Percentiles rank a stretch among this genome's conserved stretches.
phyloP scores from a whole-genome alignment of 75 land plant genomes.

The Isoetes taiwanensis region DNA sequence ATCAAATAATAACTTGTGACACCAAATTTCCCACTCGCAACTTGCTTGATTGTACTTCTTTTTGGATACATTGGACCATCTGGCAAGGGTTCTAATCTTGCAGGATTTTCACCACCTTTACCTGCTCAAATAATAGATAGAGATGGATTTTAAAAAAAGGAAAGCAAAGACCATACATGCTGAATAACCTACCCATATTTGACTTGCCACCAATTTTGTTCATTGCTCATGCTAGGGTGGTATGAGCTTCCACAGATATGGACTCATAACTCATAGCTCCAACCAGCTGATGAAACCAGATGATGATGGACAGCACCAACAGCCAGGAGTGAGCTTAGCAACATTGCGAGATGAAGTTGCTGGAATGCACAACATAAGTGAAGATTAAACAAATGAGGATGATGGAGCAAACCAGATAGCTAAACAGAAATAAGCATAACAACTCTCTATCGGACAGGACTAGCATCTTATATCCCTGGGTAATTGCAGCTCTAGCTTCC shows the following conservation, averaged over 20 bases:
- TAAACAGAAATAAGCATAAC: not conserved
- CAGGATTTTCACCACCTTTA: not conserved
- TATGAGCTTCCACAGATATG: conserved; percentile 4
- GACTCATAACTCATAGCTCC: conserved; percentile 5
- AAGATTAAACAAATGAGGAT: too few relatives aligned
- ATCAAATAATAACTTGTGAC: not conserved
- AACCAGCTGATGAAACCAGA: conserved; percentile 86
- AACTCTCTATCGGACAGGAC: conserved; percentile 95
- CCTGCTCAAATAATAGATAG: not conserved
- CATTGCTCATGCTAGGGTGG: not conserved
- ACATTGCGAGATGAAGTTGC: conserved; percentile 78
- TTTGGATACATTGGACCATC: not conserved
- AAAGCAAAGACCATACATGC: too few relatives aligned
- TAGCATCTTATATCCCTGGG: conserved; percentile 61
- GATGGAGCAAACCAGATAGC: not conserved
- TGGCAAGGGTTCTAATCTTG: not conserved
- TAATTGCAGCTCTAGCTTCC: conserved; percentile 72
- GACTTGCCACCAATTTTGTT: not conserved
- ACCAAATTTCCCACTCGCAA: not conserved
- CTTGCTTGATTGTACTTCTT: not conserved
- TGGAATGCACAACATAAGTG: conserved; percentile 24
- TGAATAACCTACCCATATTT: not conserved
- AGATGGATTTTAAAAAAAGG: not conserved
- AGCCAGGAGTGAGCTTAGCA: conserved; percentile 90
- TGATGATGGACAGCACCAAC: conserved; percentile 98